Evolutionary conservation across 345 rosid species (phyloP), one percentile per base, ranked within the genome.

Genomic region (Murraya paniculata): DNA sequence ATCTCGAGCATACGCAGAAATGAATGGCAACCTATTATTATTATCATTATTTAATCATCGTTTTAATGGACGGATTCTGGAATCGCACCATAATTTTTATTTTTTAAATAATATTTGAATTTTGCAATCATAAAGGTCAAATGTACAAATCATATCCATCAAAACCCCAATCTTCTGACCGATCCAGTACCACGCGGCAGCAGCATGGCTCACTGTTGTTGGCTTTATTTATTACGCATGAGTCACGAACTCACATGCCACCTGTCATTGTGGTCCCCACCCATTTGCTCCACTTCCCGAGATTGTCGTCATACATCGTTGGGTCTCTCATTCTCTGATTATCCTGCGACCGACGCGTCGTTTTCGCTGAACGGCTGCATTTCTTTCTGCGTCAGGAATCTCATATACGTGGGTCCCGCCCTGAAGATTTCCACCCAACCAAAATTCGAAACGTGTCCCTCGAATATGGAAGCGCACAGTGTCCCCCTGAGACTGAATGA

Each of bases 331-430:
- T 21, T 31, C 56, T 55, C 60, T 62, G 84, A 72, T 68, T 68
- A 80, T 80, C 84, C 87, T 81, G 86, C 80, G 87, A 80, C 81
- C 50, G 80, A 82, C 76, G 80, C 68, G 87, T 84, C 86, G 76
- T 80, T 82, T 31, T 84, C 82, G 65, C 11, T 18, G 31, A 64
- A 79, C 64, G 78, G 79, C 82, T 75, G 79, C 84, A 58, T 71
- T 75, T 86, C 82, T 75, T 79, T 68, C 64, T 45, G 68, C 33
- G 61, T 31, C 70, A 22, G 78, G 81, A 78, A 72, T 77, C 76
- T 71, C 4, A 7, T 11, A 1, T 45, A 3, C 0, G 0, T 38
- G 72, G 83, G 77, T 57, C 81, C 78, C 76, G 6, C 0, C 4
- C 1, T 0, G 4, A 4, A 2, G 10, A 1, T 0, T 10, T 4